Evolutionary conservation across 1,284 basidiomycete species (phyloP).

Genomic region (Schizopora paradoxa): DNA sequence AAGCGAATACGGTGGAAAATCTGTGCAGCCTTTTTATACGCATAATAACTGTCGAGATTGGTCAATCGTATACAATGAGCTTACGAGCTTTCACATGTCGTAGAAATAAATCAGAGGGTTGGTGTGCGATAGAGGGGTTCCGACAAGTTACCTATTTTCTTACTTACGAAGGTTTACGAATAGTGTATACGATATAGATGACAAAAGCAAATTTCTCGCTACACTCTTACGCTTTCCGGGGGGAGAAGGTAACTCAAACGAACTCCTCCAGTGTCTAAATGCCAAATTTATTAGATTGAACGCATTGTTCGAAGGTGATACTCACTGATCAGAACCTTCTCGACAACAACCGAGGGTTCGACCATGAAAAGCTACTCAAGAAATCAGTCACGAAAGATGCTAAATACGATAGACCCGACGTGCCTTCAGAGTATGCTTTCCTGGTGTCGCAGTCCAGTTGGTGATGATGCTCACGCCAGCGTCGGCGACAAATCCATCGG

Average conservation of each 20-base stretch:
- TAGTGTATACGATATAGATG: not conserved
- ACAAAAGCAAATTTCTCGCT: not conserved
- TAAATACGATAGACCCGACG: not conserved
- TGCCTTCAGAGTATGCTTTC: slow-evolving; percentile 55
- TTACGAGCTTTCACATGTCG: slow-evolving; percentile 4
- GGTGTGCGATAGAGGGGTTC: not conserved
- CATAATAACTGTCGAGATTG: slow-evolving; percentile 17
- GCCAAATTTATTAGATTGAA: not conserved
- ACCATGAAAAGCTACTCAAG: slow-evolving; percentile 46
- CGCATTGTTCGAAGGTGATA: not conserved
- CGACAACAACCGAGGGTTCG: slow-evolving; percentile 54
- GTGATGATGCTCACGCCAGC: slow-evolving; percentile 37
- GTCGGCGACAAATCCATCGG: slow-evolving; percentile 51
- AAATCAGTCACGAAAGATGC: not conserved
- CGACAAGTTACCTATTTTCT: no score
- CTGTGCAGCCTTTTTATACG: slow-evolving; percentile 16
- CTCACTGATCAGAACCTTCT: slow-evolving; percentile 57
- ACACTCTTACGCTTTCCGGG: slow-evolving; percentile 45
- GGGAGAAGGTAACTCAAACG: slow-evolving; percentile 54
- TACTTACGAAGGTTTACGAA: no score
- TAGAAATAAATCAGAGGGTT: not conserved
- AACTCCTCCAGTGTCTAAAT: slow-evolving; percentile 49
- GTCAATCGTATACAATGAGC: slow-evolving; percentile 14
- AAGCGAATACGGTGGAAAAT: slow-evolving; percentile 17
- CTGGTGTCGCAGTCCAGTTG: slow-evolving; percentile 39